phyloP scores from a whole-genome alignment of 768 basidiomycete species.

The Hygrophorus pudorinus region DNA sequence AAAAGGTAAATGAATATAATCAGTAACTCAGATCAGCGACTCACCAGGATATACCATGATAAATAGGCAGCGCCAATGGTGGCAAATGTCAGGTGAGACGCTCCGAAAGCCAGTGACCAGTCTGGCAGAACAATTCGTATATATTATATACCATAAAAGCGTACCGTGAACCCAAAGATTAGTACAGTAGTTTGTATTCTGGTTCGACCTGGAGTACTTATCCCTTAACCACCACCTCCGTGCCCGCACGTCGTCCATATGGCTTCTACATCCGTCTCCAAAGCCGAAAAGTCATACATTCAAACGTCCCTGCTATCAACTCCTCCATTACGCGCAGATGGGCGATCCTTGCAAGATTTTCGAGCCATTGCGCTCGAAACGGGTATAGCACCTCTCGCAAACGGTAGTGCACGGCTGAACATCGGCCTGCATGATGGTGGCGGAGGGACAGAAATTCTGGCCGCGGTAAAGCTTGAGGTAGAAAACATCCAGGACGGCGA shows the following conservation, averaged over 20 bases:
- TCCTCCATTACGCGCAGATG: conserved; percentile 67
- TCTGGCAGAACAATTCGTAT: too few relatives aligned
- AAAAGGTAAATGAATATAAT: background rate
- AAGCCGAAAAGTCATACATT: conserved; percentile 73
- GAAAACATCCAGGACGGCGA: conserved; percentile 38
- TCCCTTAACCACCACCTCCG: too few relatives aligned
- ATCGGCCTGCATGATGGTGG: conserved; percentile 48
- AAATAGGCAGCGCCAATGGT: background rate
- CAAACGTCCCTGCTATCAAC: conserved; percentile 49
- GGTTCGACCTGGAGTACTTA: too few relatives aligned
- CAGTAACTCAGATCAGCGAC: conserved; percentile 6
- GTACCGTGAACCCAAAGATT: too few relatives aligned
- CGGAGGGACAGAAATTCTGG: conserved; percentile 69
- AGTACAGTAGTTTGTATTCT: too few relatives aligned
- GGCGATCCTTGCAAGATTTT: conserved; percentile 57
- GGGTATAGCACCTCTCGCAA: conserved; percentile 69
- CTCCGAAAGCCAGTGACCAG: too few relatives aligned
- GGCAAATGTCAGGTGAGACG: too few relatives aligned
- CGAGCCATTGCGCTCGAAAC: conserved; percentile 66
- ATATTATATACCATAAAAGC: too few relatives aligned
- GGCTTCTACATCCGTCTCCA: conserved; percentile 20
- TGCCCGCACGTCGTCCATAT: too few relatives aligned
- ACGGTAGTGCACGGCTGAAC: conserved; percentile 70
- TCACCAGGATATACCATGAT: conserved; percentile 25
- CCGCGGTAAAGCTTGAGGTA: conserved; percentile 74